phyloP scores from a whole-genome alignment of 805 yeast species.

The Jamesozyma spencerorum region DNA sequence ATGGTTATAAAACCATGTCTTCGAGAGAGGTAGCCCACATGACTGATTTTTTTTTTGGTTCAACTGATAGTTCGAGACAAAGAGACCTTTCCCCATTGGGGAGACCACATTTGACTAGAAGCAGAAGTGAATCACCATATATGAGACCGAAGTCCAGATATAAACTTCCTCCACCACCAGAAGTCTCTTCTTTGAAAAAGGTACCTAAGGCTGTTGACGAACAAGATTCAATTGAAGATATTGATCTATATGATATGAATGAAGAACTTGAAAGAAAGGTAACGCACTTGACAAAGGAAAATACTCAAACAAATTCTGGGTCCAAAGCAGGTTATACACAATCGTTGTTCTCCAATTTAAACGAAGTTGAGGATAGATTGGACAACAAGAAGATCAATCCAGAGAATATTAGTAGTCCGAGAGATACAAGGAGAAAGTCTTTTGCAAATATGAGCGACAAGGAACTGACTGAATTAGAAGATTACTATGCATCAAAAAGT shows the following conservation, averaged over 20 bases:
- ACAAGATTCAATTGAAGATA: slow-evolving; percentile 11
- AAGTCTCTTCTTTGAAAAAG: slow-evolving; percentile 11
- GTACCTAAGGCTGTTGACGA: slow-evolving; percentile 10
- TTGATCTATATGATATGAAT: slow-evolving; percentile 21
- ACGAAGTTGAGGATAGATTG: slow-evolving; percentile 29
- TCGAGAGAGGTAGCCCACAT: neutral
- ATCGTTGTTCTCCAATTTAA: slow-evolving; percentile 26
- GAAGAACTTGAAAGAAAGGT: slow-evolving; percentile 14
- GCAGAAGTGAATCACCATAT: slow-evolving; percentile 13
- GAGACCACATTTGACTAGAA: slow-evolving; percentile 2
- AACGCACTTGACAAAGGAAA: slow-evolving; percentile 16
- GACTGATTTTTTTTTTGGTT: neutral
- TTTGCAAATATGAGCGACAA: slow-evolving; percentile 28
- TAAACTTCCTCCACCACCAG: slow-evolving; percentile 24
- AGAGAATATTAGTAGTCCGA: slow-evolving; percentile 1
- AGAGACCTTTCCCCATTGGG: neutral
- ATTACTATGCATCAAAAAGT: slow-evolving; percentile 19
- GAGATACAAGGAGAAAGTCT: slow-evolving; percentile 16
- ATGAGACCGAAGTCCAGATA: neutral
- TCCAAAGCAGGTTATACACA: slow-evolving; percentile 25
- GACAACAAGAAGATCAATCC: slow-evolving; percentile 5
- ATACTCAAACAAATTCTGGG: slow-evolving; percentile 28
- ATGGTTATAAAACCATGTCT: neutral
- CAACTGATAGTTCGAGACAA: neutral
- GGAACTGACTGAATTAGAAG: slow-evolving; percentile 26